A percentile compares a stretch with the other conserved stretches of the same genome.
phyloP scores from a whole-genome alignment of 2,329 filamentous ascomycete genomes.

The Alternaria triticimaculans region DNA sequence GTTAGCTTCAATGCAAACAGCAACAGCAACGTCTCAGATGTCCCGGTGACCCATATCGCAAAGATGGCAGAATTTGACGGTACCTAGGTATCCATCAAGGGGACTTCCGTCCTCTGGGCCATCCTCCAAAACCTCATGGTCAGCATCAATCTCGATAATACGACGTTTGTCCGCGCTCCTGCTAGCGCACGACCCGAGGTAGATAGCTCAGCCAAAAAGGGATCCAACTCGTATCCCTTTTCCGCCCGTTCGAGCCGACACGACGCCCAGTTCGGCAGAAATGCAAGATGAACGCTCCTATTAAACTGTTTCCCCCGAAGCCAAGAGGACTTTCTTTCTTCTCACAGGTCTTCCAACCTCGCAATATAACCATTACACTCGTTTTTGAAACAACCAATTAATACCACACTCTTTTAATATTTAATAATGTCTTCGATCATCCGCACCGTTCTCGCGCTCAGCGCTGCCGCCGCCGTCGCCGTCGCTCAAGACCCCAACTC shows the following conservation, averaged over 20 bases:
- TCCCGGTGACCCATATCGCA: slow-evolving; percentile 22
- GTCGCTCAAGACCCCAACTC: slow-evolving; percentile 37
- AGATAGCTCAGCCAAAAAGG: slow-evolving; percentile 27
- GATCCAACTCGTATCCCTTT: slow-evolving; percentile 26
- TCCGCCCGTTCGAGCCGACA: slow-evolving; percentile 21
- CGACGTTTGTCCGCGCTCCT: slow-evolving; percentile 24
- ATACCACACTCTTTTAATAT: slow-evolving; percentile 30
- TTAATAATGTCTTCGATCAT: slow-evolving; percentile 38
- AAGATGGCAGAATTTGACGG: slow-evolving; percentile 25
- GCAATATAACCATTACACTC: slow-evolving; percentile 31
- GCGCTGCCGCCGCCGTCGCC: slow-evolving; percentile 32
- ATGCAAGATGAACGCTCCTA: slow-evolving; percentile 24
- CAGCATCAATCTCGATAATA: slow-evolving; percentile 22
- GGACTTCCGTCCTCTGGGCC: slow-evolving; percentile 19
- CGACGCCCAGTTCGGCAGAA: slow-evolving; percentile 18
- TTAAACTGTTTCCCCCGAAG: slow-evolving; percentile 26
- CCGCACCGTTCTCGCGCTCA: slow-evolving; percentile 29
- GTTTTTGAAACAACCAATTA: slow-evolving; percentile 21
- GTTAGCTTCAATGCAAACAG: slow-evolving; percentile 22
- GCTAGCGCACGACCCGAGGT: slow-evolving; percentile 25
- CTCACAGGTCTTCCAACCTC: slow-evolving; percentile 28
- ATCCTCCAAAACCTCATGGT: slow-evolving; percentile 21
- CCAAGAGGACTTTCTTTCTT: slow-evolving; percentile 25
- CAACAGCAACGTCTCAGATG: slow-evolving; percentile 21
- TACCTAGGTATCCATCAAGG: slow-evolving; percentile 17